Evolutionary conservation across 140 eudicot species (phyloP).

Genomic region (Flaveria floridana): DNA sequence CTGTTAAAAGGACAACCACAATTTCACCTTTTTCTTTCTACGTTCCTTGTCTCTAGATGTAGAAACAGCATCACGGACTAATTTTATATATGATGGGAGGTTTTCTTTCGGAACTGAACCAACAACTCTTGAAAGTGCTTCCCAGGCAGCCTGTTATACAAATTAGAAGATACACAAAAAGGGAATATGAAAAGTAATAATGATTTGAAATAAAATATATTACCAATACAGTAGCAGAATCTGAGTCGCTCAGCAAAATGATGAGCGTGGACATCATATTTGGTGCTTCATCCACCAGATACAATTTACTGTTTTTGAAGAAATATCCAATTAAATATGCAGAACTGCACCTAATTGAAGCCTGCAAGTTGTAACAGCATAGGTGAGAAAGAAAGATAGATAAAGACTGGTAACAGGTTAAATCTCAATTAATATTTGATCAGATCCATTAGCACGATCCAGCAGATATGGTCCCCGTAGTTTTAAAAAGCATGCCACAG

Average conservation of each 20-base stretch:
- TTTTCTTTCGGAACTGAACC: conserved; percentile 91
- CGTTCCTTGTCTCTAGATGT: conserved; percentile 93
- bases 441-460: neutral
- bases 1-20: neutral
- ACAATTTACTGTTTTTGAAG: conserved; percentile 88
- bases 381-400: conserved; percentile 5
- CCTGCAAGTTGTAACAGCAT: conserved; percentile 49
- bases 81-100: conserved; percentile 81
- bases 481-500: too few relatives aligned
- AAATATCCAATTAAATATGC: conserved; percentile 84
- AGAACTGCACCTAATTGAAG: conserved; percentile 72
- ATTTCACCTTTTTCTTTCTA: conserved; percentile 72
- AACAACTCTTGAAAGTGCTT: conserved; percentile 83
- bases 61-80: conserved; percentile 96
- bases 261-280: conserved; percentile 84
- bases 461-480: neutral
- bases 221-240: conserved; percentile 79
- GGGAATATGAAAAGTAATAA: neutral
- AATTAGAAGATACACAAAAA: conserved; percentile 20
- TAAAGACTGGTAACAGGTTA: neutral
- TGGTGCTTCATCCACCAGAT: conserved; percentile 95
- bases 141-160: conserved; percentile 82
- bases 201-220: neutral
- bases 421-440: neutral
- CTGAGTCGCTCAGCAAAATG: conserved; percentile 80